Base-by-base conservation (phyloP, 805 yeast genomes). In the Tetrapisispora phaffii region DNA sequence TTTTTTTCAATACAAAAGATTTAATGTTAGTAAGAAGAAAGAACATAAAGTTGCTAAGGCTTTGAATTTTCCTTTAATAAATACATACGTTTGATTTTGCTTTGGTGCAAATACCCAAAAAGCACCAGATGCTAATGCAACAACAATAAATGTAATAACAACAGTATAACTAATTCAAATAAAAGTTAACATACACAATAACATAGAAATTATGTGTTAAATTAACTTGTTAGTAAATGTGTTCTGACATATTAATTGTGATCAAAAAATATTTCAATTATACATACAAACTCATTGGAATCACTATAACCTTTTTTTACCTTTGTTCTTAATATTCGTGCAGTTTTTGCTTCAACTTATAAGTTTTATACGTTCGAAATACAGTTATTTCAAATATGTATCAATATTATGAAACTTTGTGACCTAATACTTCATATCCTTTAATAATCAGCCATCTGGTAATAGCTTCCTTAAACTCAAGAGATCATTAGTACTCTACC, bases 31-130 rank as follows among this genome's bases (percentile, higher is more conserved):
- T 34, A 39, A 39, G 31, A 39, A 29, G 34, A 13, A 13, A 26
- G 13, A 7, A 13, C 22, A 17, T 10, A 34, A 34, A 9, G 19
- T n/a, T n/a, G n/a, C n/a, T n/a, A n/a, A n/a, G n/a, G n/a, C n/a
- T n/a, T n/a, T n/a, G 16, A 20, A 34, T 8, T 17, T 12, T n/a
- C 19, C 22, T 7, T 9, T 17, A 6, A 15, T n/a, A n/a, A n/a
- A n/a, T n/a, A 73, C 79, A 62, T 64, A 76, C 75, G 85, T 79
- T 65, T 73, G 76, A 62, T 87, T 84, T 55, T 81, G 76, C 65
- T 82, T 82, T 39, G 97, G 96, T 8, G 96, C 94, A 63, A 79
- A 72, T 43, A 74, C 68, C 97, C 97, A 89, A 48, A 88, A 80
- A 37, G 74, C 70, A n/a, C 76, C 72, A 13, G 87, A 77, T 36